phyloP scores from a whole-genome alignment of 805 yeast species.

The Ogataea angusta region DNA sequence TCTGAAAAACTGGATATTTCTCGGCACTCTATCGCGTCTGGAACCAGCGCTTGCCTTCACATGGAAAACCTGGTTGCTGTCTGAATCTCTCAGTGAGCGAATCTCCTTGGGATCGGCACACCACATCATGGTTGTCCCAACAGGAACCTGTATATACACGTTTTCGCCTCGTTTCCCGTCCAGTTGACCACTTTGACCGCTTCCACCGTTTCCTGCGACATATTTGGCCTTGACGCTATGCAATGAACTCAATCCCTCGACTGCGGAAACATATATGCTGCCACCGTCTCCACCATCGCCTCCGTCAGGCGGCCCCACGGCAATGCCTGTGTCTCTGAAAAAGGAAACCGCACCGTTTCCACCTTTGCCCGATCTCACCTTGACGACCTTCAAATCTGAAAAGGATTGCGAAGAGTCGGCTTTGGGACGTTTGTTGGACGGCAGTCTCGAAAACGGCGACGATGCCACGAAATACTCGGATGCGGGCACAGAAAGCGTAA shows the following conservation, averaged over 20 bases:
- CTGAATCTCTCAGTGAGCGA: conserved; percentile 18
- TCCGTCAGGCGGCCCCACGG: conserved; percentile 97
- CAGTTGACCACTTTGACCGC: conserved; percentile 72
- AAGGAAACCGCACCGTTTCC: conserved; percentile 89
- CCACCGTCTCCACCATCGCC: conserved; percentile 99
- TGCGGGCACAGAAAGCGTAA: conserved; percentile 30
- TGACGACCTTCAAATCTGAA: conserved; percentile 66
- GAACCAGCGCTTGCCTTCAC: conserved; percentile 26
- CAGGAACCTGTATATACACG: conserved; percentile 79
- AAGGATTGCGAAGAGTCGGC: conserved; percentile 42
- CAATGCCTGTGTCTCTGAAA: conserved; percentile 76
- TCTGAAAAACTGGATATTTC: conserved; percentile 59
- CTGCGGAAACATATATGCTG: conserved; percentile 76
- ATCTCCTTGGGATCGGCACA: conserved; percentile 65
- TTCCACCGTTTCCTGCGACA: conserved; percentile 65
- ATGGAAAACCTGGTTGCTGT: conserved; percentile 25
- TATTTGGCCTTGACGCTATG: conserved; percentile 67
- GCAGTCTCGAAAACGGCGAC: conserved; percentile 38
- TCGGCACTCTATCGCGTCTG: conserved; percentile 30
- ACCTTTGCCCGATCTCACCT: conserved; percentile 74
- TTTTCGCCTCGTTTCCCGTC: conserved; percentile 88
- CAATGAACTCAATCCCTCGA: conserved; percentile 64
- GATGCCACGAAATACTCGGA: conserved; percentile 33
- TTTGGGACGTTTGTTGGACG: conserved; percentile 40
- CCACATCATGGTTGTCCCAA: conserved; percentile 87